Conservation (phyloP, 1,139 yeast genomes). For the Candida pseudoviswanathii region DNA sequence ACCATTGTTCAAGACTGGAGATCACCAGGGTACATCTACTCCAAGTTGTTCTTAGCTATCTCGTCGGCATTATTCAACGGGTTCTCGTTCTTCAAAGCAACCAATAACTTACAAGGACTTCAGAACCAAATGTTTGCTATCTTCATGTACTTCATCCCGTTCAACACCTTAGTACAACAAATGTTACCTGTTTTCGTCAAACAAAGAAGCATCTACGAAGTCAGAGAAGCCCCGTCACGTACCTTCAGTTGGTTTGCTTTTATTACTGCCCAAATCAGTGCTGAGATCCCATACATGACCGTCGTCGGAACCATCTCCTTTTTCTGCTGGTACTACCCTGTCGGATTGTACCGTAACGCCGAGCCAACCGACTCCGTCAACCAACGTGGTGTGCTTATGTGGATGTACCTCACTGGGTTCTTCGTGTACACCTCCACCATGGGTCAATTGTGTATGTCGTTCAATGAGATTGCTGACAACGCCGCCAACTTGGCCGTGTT, state of each 20-base stretch:
- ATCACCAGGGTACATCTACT: conserved; percentile 39
- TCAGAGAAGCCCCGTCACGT: conserved; percentile 35
- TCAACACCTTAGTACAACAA: conserved; percentile 57
- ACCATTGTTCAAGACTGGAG: conserved; percentile 44
- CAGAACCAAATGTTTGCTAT: conserved; percentile 51
- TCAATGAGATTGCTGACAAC: conserved; percentile 37
- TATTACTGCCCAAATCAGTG: conserved; percentile 63
- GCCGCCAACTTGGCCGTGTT: conserved; percentile 35
- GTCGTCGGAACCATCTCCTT: conserved; percentile 64
- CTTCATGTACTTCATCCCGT: conserved; percentile 53
- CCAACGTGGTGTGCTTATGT: conserved; percentile 43
- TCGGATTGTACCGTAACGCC: conserved; percentile 66
- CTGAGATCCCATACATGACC: conserved; percentile 76
- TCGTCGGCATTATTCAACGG: conserved; percentile 48
- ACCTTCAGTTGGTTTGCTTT: conserved; percentile 30
- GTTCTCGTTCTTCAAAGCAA: conserved; percentile 40
- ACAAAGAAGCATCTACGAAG: conserved; percentile 37
- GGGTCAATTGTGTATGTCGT: conserved; percentile 41
- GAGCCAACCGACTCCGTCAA: conserved; percentile 24
- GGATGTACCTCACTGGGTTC: conserved; percentile 44
- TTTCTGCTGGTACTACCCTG: conserved; percentile 80
- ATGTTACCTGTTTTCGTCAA: conserved; percentile 31
- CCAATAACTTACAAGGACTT: conserved; percentile 38
- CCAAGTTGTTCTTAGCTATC: conserved; percentile 38
- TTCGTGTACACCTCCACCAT: conserved; percentile 34